phyloP scores from a whole-genome alignment of 164 flowering plant species.

The Liriodendron chinense region DNA sequence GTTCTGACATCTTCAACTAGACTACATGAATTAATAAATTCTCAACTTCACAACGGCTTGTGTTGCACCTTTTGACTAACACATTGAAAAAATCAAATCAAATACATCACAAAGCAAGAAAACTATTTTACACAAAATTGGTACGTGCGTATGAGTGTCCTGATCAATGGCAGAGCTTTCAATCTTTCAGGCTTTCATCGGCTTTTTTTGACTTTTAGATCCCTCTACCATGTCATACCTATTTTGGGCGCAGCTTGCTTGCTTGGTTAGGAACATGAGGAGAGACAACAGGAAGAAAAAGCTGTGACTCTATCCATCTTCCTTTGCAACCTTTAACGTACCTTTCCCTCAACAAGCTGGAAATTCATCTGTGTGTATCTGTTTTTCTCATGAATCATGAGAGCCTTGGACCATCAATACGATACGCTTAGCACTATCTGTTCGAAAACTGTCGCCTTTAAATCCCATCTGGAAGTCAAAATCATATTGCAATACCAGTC shows the following conservation, averaged over 20 bases:
- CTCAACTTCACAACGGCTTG: slow-evolving; percentile 6
- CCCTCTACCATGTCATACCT: not conserved
- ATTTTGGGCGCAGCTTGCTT: slow-evolving; percentile 3
- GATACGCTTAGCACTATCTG: slow-evolving; percentile 81
- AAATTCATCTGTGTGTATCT: slow-evolving; percentile 33
- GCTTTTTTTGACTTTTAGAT: slow-evolving; percentile 4
- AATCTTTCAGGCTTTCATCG: slow-evolving; percentile 6
- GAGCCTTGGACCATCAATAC: slow-evolving; percentile 77
- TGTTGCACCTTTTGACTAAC: not conserved
- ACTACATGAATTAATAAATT: not conserved
- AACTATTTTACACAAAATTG: slow-evolving; percentile 42
- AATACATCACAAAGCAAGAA: slow-evolving; percentile 37
- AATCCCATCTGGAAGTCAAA: slow-evolving; percentile 66
- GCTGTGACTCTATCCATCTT: slow-evolving; percentile 34
- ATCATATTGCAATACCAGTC: slow-evolving; percentile 22
- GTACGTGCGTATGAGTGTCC: slow-evolving; percentile 14
- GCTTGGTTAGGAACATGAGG: slow-evolving; percentile 8
- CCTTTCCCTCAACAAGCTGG: slow-evolving; percentile 54
- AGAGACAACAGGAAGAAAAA: slow-evolving; percentile 12
- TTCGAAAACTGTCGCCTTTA: slow-evolving; percentile 70
- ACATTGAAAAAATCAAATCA: slow-evolving; percentile 12
- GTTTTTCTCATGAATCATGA: slow-evolving; percentile 64
- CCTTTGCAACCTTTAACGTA: slow-evolving; percentile 51
- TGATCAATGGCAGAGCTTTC: slow-evolving; percentile 14
- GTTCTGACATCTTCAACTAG: no score